Evolutionary conservation across 805 yeast species (phyloP), one percentile per base, ranked within the genome.

Genomic region (Myxozyma monticola): DNA sequence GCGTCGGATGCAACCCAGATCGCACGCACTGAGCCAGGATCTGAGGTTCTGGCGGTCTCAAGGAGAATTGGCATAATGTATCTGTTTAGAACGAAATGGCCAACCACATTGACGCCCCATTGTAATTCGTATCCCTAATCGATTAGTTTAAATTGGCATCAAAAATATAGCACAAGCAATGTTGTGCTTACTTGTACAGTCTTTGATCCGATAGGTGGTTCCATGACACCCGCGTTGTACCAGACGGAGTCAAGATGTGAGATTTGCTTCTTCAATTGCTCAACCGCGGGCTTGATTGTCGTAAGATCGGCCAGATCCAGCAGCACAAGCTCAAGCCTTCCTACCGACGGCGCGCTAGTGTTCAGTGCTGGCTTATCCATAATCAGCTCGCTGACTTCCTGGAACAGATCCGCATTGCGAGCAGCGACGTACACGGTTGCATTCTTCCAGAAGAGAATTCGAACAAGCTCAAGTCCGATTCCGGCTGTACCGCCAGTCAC

Each of bases 141-240:
- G n/a, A n/a, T 26, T 7, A 26, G 7, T 7, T 12, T 7, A 12
- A 8, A 26, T 26, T 26, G 10, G 10, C 29, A 10, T 15, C 4
- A 36, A 8, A 8, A 34, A 34, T 34, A 7, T 15, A 15, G 9
- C 37, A 8, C 37, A 8, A 7, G 18, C 9, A n/a, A n/a, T n/a
- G n/a, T n/a, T n/a, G n/a, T 21, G 25, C 42, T 8, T 15, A 48
- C 52, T 52, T 52, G 57, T 17, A 49, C 47, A 3, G 80, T 69
- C 28, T 49, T 51, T 7, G 71, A 55, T 0, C 69, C 72, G 22
- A 41, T 42, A 2, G 76, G 72, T 2, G 74, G 73, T 15, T 46
- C 50, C 74, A 73, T 71, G 2, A 76, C 70, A 29, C 77, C 77
- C 9, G 78, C 78, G 58, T 76, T 76, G 55, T 72, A 70, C 28